Percentiles rank a stretch among this genome's conserved stretches.
Evolutionary conservation across 352 stramenopile species (phyloP).

Genomic region (Globisporangium takayamanum): DNA sequence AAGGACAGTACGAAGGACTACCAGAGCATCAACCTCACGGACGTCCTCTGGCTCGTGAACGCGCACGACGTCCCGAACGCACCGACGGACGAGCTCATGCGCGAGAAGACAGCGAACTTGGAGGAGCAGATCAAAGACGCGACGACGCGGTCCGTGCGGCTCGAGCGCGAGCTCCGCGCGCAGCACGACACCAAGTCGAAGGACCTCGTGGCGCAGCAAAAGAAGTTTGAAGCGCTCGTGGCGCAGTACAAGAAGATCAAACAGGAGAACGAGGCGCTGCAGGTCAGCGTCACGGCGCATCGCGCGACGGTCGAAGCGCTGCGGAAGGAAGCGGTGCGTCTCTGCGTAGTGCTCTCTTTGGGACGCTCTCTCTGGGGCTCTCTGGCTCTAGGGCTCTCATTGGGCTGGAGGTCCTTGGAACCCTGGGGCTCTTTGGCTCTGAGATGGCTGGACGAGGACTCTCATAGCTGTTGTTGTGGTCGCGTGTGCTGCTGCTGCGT

Average conservation of each 20-base stretch:
- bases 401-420: too few species aligned
- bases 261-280: constrained; percentile 72
- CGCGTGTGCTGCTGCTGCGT: constrained; percentile 10
- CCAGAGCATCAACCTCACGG: constrained; percentile 75
- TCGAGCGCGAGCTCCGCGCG: constrained; percentile 66
- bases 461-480: not conserved
- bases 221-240: constrained; percentile 76
- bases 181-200: constrained; percentile 74
- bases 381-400: too few species aligned
- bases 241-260: constrained; percentile 79
- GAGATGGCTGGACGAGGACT: too few species aligned
- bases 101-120: constrained; percentile 84
- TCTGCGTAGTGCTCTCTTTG: not conserved
- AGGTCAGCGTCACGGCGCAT: constrained; percentile 56
- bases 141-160: constrained; percentile 49
- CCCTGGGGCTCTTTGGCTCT: too few species aligned
- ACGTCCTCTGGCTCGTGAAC: constrained; percentile 84
- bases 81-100: constrained; percentile 79
- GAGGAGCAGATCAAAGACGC: constrained; percentile 87
- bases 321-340: constrained; percentile 75
- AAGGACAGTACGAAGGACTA: constrained; percentile 90
- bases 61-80: constrained; percentile 62
- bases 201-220: constrained; percentile 63
- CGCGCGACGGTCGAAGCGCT: constrained; percentile 62
- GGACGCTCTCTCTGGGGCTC: not conserved